Evolutionary conservation across 805 yeast species (phyloP).

Genomic region (Torulaspora maleeae): DNA sequence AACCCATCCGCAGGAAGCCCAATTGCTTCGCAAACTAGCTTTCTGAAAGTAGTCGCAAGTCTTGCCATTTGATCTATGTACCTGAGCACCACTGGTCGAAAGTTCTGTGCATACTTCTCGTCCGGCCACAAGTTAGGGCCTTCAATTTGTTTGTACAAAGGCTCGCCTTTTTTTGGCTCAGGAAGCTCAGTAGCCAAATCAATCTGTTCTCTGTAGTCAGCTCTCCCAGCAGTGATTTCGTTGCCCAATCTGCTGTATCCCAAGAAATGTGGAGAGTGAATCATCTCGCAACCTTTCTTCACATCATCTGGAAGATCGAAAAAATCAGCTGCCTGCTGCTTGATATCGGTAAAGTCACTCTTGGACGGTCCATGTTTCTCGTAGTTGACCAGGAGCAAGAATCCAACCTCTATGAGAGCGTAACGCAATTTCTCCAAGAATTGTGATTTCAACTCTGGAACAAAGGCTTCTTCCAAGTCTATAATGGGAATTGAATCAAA

Average conservation of each 20-base stretch:
- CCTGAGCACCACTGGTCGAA: conserved; percentile 39
- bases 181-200: conserved; percentile 54
- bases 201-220: conserved; percentile 60
- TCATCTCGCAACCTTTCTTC: conserved; percentile 48
- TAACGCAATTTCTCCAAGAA: conserved; percentile 37
- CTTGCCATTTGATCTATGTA: conserved; percentile 46
- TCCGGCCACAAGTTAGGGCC: conserved; percentile 59
- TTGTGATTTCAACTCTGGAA: conserved; percentile 40
- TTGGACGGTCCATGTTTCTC: conserved; percentile 40
- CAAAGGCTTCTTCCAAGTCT: conserved; percentile 32
- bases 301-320: conserved; percentile 46
- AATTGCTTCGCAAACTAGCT: conserved; percentile 52
- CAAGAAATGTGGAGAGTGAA: conserved; percentile 51
- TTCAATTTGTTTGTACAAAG: conserved; percentile 45
- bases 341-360: conserved; percentile 39
- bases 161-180: conserved; percentile 36
- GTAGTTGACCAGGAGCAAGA: conserved; percentile 42
- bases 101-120: conserved; percentile 39
- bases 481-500: conserved; percentile 16
- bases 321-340: conserved; percentile 39
- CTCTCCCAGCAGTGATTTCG: conserved; percentile 49
- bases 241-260: conserved; percentile 56
- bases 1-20: conserved; percentile 44
- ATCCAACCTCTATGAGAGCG: conserved; percentile 55
- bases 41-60: conserved; percentile 41